Evolutionary conservation across 108 stramenopile species (phyloP), one percentile per base, ranked within the genome.

Genomic region (Conticribra guillardii): DNA sequence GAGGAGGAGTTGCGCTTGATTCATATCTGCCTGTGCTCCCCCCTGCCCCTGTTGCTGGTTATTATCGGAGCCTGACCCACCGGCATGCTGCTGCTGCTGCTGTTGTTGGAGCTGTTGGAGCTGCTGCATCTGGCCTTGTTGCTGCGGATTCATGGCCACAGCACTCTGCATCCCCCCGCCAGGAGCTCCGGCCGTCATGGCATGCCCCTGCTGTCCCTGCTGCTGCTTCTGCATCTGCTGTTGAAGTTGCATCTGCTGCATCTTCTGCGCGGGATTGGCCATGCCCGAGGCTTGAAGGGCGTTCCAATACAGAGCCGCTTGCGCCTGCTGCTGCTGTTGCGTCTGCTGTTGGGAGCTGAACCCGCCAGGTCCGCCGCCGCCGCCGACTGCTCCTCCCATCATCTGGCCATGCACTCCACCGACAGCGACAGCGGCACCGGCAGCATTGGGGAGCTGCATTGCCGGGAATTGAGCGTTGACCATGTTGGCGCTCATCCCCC

Each of bases 1-100:
- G 56, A 45, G 54, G 22, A 64, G 60, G 27, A 57, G 65, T 21
- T 52, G 56, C 63, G 54, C 58, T 19, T 52, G 64, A 33, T 32
- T 26, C 17, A 37, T 22, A 26, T 8, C 27, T 46, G 27, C 2
- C 28, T 16, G 33, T 64, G 30, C 37, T 50, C 24, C 53, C 23
- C 58, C 18, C 37, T 2, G 21, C 54, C 18, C 26, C 22, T 28
- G 37, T 56, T 7, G 47, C 37, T 22, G 24, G 26, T 23, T 37
- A 17, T 0, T 23, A 19, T 18, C 3, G 41, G 60, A 28, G 16
- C 59, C 32, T 61, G 67, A 15, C 29, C 37, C 11, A 9, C 37
- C 37, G 8, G 5, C 37, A 18, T 53, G 50, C 66, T 64, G 61
- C 51, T 32, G 48, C 28, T 67, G 58, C 56, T 23, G 57, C 34